Conservation (phyloP, 495 filamentous ascomycete species). For the Lophiotrema nucula region DNA sequence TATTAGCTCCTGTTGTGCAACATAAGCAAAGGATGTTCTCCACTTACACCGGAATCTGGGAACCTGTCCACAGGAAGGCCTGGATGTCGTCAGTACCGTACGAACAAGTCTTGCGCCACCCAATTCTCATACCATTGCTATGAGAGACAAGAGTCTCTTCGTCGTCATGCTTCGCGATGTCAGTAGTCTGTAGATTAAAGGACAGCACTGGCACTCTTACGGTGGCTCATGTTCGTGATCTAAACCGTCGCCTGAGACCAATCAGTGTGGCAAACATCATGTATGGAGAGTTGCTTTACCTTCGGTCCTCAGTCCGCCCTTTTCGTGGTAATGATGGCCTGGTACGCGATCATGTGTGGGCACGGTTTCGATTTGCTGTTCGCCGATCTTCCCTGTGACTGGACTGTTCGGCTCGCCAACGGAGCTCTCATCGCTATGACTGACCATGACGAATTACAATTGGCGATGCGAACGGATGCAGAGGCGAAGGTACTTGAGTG, state of each 20-base stretch:
- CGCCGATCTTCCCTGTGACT: neutral
- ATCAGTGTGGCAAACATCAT: neutral
- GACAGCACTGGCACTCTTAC: slow-evolving; percentile 18
- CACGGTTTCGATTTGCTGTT: slow-evolving; percentile 10
- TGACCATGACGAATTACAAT: neutral
- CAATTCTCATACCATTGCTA: slow-evolving; percentile 50
- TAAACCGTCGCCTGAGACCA: slow-evolving; percentile 9
- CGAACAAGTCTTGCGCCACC: slow-evolving; percentile 39
- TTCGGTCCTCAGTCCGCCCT: slow-evolving; percentile 35
- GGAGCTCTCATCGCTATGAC: slow-evolving; percentile 6
- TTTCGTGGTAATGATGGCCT: slow-evolving; percentile 52
- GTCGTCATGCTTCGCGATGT: slow-evolving; percentile 52
- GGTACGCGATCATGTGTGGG: slow-evolving; percentile 35
- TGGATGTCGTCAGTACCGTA: neutral
- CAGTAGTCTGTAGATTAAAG: slow-evolving; percentile 1
- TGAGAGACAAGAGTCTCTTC: slow-evolving; percentile 57
- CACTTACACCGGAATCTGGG: slow-evolving; percentile 60
- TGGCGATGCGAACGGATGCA: neutral
- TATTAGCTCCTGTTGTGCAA: neutral
- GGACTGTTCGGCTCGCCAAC: neutral
- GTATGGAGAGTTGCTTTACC: neutral
- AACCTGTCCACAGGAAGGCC: slow-evolving; percentile 63
- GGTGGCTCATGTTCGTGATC: slow-evolving; percentile 53
- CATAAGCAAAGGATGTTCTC: too few species aligned
- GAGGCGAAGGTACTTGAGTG: too few species aligned